These are phyloP conservation scores for Solidago caesia DNA, from an alignment of 129 eudicot species.

Conservation along the genomic window DNA sequence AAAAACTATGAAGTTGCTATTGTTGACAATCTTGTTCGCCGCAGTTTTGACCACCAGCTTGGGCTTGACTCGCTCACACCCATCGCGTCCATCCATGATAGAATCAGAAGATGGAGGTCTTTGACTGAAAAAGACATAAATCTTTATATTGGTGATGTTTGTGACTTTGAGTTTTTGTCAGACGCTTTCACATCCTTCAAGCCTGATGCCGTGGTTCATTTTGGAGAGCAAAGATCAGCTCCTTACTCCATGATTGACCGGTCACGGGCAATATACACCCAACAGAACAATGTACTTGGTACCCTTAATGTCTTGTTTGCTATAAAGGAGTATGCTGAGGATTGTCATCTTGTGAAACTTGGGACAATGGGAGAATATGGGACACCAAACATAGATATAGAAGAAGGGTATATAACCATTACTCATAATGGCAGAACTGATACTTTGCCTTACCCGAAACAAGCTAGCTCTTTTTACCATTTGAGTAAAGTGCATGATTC, in stretches of 20 bases:
- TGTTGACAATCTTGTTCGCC: slow-evolving; percentile 94
- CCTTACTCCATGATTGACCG: slow-evolving; percentile 99
- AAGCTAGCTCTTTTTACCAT: slow-evolving; percentile 97
- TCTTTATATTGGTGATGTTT: slow-evolving; percentile 82
- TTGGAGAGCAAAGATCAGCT: slow-evolving; percentile 97
- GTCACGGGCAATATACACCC: slow-evolving; percentile 88
- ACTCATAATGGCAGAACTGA: slow-evolving; percentile 96
- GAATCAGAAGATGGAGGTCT: slow-evolving; percentile 60
- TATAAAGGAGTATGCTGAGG: slow-evolving; percentile 84
- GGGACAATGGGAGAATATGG: slow-evolving; percentile 99
- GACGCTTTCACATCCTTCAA: slow-evolving; percentile 82
- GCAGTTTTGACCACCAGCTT: slow-evolving; percentile 87
- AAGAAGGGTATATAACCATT: slow-evolving; percentile 90
- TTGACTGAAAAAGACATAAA: slow-evolving; percentile 68
- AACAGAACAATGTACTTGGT: slow-evolving; percentile 91
- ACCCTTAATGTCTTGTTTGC: slow-evolving; percentile 97
- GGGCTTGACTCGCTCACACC: slow-evolving; percentile 98
- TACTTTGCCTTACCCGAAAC: slow-evolving; percentile 97
- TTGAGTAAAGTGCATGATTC: slow-evolving; percentile 98
- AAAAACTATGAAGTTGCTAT: slow-evolving; percentile 87
- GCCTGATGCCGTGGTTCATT: slow-evolving; percentile 95
- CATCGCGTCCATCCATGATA: slow-evolving; percentile 83
- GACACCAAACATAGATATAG: slow-evolving; percentile 97
- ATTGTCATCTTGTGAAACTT: slow-evolving; percentile 92
- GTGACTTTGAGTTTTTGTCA: slow-evolving; percentile 85